phyloP scores from a whole-genome alignment of 2,329 filamentous ascomycete genomes.

The Sarocladium brachiariae region DNA sequence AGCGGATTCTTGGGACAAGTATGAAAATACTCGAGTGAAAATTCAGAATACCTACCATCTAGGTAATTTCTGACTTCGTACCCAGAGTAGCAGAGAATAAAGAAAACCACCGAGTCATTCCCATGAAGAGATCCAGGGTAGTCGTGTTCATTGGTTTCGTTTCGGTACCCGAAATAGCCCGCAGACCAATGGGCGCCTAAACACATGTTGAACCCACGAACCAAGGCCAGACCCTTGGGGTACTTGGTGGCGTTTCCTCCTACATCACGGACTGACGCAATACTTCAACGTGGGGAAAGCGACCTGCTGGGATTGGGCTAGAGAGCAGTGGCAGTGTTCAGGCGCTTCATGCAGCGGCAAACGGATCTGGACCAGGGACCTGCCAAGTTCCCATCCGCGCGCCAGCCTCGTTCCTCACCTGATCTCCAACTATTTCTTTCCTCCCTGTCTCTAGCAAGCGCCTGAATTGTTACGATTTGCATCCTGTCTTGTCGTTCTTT shows the following conservation, averaged over 20 bases:
- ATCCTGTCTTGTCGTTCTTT: background rate
- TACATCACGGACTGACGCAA: slow-evolving; percentile 4
- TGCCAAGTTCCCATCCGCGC: slow-evolving; percentile 5
- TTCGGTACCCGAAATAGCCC: no score
- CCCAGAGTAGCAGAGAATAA: no score
- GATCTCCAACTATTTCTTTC: no score
- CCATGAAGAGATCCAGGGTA: background rate
- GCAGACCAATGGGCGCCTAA: no score
- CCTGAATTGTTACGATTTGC: background rate
- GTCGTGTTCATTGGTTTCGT: background rate
- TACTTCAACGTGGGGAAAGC: background rate
- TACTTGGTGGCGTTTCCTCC: background rate
- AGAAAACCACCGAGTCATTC: no score
- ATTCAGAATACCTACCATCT: no score
- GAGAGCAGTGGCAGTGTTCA: background rate
- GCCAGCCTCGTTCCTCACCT: background rate
- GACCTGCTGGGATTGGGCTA: background rate
- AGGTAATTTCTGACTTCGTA: no score
- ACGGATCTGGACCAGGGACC: background rate
- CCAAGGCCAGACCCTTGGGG: slow-evolving; percentile 4
- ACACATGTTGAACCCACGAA: slow-evolving; percentile 1
- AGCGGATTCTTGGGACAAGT: no score
- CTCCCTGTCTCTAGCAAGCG: background rate
- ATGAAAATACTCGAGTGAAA: no score
- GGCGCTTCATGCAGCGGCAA: background rate